Percentiles rank a stretch among this genome's conserved stretches.
These are phyloP conservation scores for Pythium rishiriense DNA, from an alignment of 352 stramenopile species.

Conservation along the genomic window DNA sequence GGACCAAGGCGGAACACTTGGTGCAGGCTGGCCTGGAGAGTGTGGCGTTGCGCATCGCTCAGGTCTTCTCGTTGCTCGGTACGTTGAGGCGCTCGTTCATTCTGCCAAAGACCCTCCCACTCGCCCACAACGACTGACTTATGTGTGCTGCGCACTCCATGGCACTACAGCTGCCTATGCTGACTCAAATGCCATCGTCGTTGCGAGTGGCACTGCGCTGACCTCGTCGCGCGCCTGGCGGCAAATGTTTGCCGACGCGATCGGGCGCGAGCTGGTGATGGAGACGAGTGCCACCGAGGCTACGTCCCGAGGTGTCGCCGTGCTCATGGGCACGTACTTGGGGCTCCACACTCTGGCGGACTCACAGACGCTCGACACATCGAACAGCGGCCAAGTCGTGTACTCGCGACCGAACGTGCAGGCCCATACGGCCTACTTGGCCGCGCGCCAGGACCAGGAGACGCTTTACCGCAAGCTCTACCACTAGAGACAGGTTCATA, in stretches of 20 bases:
- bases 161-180: constrained; percentile 38
- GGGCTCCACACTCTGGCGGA: constrained; percentile 53
- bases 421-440: constrained; percentile 62
- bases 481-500: constrained; percentile 3
- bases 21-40: constrained; percentile 90
- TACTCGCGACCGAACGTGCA: constrained; percentile 41
- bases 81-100: no score
- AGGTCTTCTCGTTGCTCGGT: constrained; percentile 85
- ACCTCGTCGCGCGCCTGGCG: constrained; percentile 80
- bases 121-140: no score
- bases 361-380: constrained; percentile 34
- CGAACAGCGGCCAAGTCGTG: constrained; percentile 23
- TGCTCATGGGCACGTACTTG: constrained; percentile 66
- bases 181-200: constrained; percentile 49
- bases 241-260: constrained; percentile 84
- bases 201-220: constrained; percentile 83
- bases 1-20: constrained; percentile 87
- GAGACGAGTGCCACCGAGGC: constrained; percentile 68
- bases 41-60: constrained; percentile 87
- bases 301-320: constrained; percentile 82
- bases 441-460: constrained; percentile 67
- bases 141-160: no score
- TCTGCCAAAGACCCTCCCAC: no score
- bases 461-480: constrained; percentile 76
- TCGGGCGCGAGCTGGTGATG: constrained; percentile 72